phyloP scores from a whole-genome alignment of 2,329 filamentous ascomycete genomes.

The Chaetomium sp. region DNA sequence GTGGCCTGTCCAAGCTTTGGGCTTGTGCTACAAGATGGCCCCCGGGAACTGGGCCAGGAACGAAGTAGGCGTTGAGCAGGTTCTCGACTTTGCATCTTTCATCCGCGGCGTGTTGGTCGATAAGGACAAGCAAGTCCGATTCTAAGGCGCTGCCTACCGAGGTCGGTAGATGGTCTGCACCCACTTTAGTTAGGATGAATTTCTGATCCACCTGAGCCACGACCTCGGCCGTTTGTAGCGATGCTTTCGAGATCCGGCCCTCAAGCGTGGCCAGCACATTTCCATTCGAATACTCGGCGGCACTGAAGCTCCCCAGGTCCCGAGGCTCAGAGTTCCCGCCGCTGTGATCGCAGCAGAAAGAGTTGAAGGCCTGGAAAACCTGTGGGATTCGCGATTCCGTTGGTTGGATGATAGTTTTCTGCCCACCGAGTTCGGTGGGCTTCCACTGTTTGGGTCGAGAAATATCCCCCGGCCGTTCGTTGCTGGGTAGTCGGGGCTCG shows the following conservation, averaged over 20 bases:
- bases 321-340: slow-evolving; percentile 18
- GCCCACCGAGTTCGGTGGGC: slow-evolving; percentile 15
- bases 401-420: slow-evolving; percentile 73
- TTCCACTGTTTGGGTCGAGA: slow-evolving; percentile 33
- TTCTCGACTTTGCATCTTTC: slow-evolving; percentile 80
- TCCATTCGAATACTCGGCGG: slow-evolving; percentile 27
- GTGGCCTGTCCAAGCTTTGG: slow-evolving; percentile 51
- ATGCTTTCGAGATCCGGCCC: slow-evolving; percentile 62
- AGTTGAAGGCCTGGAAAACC: slow-evolving; percentile 41
- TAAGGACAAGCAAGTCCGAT: slow-evolving; percentile 61
- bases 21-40: slow-evolving; percentile 34
- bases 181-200: slow-evolving; percentile 74
- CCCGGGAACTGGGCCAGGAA: slow-evolving; percentile 2
- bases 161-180: slow-evolving; percentile 30
- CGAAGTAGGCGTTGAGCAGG: slow-evolving; percentile 62
- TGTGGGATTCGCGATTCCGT: slow-evolving; percentile 51
- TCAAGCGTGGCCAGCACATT: slow-evolving; percentile 35
- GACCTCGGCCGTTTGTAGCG: slow-evolving; percentile 62
- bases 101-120: slow-evolving; percentile 95
- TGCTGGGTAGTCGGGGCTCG: slow-evolving; percentile 55
- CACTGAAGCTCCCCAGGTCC: not conserved
- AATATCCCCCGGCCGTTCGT: not conserved
- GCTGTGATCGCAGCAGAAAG: slow-evolving; percentile 33
- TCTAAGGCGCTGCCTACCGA: not conserved
- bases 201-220: slow-evolving; percentile 87